Evolutionary conservation across 192 early-diverging fungal genomes (phyloP).

Genomic region (Backusella mclennaniae): DNA sequence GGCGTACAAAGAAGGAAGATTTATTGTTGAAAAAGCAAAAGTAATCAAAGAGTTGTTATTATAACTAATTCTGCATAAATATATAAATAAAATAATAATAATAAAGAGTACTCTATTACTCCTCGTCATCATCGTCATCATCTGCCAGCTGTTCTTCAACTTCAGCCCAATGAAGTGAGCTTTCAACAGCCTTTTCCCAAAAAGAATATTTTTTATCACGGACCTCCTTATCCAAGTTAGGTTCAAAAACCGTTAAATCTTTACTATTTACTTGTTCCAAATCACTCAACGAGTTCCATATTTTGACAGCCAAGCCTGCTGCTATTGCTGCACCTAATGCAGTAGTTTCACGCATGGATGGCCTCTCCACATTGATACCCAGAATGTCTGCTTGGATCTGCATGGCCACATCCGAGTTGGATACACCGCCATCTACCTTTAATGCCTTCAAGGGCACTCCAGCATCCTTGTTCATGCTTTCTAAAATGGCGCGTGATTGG

Average conservation of each 20-base stretch:
- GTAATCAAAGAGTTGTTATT: conserved; percentile 48
- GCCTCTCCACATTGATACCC: conserved; percentile 76
- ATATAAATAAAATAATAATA: not conserved
- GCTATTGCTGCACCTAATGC: conserved; percentile 91
- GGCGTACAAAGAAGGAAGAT: conserved; percentile 61
- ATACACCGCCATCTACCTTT: conserved; percentile 89
- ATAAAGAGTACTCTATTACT: not conserved
- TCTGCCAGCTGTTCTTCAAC: not conserved
- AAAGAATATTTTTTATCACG: conserved; percentile 54
- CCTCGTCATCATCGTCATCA: not conserved
- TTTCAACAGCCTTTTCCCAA: conserved; percentile 79
- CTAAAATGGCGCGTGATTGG: conserved; percentile 83
- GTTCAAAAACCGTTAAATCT: conserved; percentile 43
- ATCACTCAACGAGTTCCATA: conserved; percentile 56
- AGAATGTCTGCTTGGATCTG: conserved; percentile 87
- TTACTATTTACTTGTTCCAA: conserved; percentile 55
- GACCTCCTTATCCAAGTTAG: conserved; percentile 44
- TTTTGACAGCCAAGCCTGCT: conserved; percentile 54
- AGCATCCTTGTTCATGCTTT: conserved; percentile 83
- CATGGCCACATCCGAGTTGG: conserved; percentile 85
- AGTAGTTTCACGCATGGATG: conserved; percentile 87
- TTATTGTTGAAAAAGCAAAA: conserved; percentile 52
- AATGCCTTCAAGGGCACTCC: conserved; percentile 65
- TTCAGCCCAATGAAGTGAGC: conserved; percentile 58
- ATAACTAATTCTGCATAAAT: not conserved